Conservation (phyloP, 495 filamentous ascomycete genomes). For the Tuber aestivum region DNA sequence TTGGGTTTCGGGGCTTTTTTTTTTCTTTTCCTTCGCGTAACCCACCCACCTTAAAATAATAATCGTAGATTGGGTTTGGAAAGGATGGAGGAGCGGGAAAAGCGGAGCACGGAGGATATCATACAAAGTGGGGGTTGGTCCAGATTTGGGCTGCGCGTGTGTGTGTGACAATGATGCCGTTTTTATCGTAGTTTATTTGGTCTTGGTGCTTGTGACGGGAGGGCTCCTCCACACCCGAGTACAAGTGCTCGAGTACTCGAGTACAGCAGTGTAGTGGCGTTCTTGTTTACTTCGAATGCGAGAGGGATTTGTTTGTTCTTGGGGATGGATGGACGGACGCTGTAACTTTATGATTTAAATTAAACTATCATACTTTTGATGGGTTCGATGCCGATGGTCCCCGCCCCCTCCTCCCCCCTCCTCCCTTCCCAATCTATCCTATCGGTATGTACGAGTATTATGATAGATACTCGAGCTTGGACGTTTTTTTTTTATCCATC, state of each 20-base stretch:
- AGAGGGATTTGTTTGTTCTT: not conserved
- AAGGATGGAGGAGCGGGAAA: not conserved
- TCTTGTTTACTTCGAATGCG: not conserved
- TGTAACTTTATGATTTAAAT: not conserved
- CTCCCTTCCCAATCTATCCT: no score
- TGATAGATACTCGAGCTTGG: not conserved
- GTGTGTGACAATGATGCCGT: not conserved
- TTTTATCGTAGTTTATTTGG: not conserved
- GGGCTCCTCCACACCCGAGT: not conserved
- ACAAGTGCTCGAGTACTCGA: no score
- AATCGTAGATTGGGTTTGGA: not conserved
- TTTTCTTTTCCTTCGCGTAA: not conserved
- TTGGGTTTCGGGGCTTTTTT: not conserved
- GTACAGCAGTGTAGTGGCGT: no score
- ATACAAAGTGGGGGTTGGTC: not conserved
- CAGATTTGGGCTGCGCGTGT: not conserved
- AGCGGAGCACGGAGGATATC: not conserved
- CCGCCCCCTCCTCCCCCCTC: no score
- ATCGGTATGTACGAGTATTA: not conserved
- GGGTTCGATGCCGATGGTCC: not conserved
- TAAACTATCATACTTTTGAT: no score
- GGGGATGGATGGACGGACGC: no score
- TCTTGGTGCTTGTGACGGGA: not conserved
- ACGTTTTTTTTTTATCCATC: not conserved
- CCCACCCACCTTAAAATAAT: no score